These are phyloP conservation scores for Elymus sibiricus DNA, from an alignment of 176 grass and related monocot genomes.

Conservation along the genomic window DNA sequence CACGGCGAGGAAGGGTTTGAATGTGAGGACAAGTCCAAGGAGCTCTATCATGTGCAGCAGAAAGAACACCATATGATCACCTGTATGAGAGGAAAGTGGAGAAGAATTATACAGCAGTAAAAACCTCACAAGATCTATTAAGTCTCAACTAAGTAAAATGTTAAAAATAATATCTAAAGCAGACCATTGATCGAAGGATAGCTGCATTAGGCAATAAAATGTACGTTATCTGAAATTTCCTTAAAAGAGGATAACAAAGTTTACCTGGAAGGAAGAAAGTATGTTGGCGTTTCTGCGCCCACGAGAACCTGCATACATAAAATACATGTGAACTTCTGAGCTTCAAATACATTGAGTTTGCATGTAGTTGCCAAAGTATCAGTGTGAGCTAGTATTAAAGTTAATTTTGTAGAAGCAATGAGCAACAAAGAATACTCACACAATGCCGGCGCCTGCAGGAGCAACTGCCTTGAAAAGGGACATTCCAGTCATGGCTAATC, in stretches of 20 bases:
- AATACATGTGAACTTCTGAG: neutral
- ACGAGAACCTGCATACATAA: conserved; percentile 57
- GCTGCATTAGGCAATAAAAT: neutral
- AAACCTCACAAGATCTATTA: neutral
- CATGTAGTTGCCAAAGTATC: neutral
- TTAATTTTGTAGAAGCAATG: neutral
- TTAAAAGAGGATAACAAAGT: neutral
- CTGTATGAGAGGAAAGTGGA: conserved; percentile 16
- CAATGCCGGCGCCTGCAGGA: conserved; percentile 51
- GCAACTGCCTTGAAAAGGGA: conserved; percentile 63
- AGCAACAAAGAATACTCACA: conserved; percentile 40
- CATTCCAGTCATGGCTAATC: conserved; percentile 48
- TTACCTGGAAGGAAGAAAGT: conserved; percentile 52
- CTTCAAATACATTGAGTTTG: neutral
- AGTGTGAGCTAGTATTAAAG: neutral
- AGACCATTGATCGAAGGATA: too few species aligned
- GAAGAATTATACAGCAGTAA: neutral
- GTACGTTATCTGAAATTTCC: neutral
- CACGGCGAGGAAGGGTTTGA: conserved; percentile 55
- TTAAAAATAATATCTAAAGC: neutral
- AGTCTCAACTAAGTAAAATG: neutral
- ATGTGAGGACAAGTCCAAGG: conserved; percentile 54
- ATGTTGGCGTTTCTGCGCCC: conserved; percentile 69
- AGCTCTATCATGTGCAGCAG: conserved; percentile 56
- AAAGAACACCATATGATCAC: conserved; percentile 73